Evolutionary conservation across 192 early-diverging fungal genomes (phyloP), one percentile per base, ranked within the genome.

Genomic region (Coemansia sp.): DNA sequence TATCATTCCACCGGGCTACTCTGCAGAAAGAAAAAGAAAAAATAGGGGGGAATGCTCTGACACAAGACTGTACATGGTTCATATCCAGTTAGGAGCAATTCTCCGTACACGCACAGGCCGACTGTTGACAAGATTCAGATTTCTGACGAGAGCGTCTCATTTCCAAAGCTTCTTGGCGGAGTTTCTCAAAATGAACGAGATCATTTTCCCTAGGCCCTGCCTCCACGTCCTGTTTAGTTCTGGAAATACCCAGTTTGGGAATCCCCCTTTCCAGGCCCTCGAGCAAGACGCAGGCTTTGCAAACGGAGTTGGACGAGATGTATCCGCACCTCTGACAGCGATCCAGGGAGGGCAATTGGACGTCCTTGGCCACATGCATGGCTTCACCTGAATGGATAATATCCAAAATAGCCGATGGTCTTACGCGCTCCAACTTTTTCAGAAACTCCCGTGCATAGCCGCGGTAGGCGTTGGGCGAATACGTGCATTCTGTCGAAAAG

Each of bases 401-500:
- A 74, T 98, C 96, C 72, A 97, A 88, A 73, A 99, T 98, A 14
- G 94, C 85, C 63, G 83, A 89, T 0, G 96, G 91, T 43, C 97
- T 86, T 37, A 99, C 89, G 6, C 89, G 78, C 67, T 99, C 97
- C 64, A 99, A 84, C 73, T 98, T 95, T 79, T 99, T 99, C 39
- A 99, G 85, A 77, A 96, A 98, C 23, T 91, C 89, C 46, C 97
- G 86, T 10, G 95, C 97, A 77, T 97, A 88, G 6, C 97, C 97
- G 43, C 97, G 91, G 65, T 98, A 99, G 6, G 97, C 95, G 70
- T 99, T 96, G 28, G 96, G 96, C 37, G 95, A 94, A 78, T 99
- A 99, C 23, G 93, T 95, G 75, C 97, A 99, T 75, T 99, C 97
- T 11, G 97, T 99, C 13, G 95, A 96, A 63, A 99, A 99, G 84